A percentile compares a stretch with the other conserved stretches of the same genome.
Conservation (phyloP, 257 asterid species). For the Hygrophila difformis region DNA sequence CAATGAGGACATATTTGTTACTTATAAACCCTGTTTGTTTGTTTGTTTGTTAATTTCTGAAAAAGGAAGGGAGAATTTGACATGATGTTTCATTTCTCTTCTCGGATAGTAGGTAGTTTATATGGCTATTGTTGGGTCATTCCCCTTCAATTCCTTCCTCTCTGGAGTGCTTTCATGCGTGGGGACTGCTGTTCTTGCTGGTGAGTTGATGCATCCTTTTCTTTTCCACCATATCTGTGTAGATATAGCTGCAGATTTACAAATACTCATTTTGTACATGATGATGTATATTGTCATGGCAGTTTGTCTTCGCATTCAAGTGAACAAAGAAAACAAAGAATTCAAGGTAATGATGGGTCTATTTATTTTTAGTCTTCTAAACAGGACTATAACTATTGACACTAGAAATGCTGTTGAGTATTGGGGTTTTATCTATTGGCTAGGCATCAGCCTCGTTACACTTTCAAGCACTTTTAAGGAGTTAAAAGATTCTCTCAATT, state of each 20-base stretch:
- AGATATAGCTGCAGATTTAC: no score
- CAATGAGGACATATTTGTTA: no score
- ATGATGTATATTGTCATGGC: conserved; percentile 9
- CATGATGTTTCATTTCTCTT: conserved; percentile 10
- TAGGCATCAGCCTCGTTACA: no score
- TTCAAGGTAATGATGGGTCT: conserved; percentile 47
- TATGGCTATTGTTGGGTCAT: conserved; percentile 89
- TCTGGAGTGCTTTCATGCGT: conserved; percentile 93
- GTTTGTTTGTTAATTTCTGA: conserved; percentile 1
- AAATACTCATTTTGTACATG: no score
- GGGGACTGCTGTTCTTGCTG: conserved; percentile 97
- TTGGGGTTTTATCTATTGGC: neutral
- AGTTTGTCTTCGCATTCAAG: no score
- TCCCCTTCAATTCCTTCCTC: conserved; percentile 94
- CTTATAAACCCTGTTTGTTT: neutral
- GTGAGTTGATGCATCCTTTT: conserved; percentile 24
- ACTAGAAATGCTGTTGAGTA: no score
- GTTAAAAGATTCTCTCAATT: neutral
- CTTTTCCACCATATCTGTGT: no score
- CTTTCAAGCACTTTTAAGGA: neutral
- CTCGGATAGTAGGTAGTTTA: no score
- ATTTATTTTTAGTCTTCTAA: neutral
- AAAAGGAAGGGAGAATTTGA: neutral
- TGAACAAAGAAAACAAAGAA: no score
- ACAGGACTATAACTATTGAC: no score